A percentile compares a stretch with the other conserved stretches of the same genome.
These are phyloP conservation scores for Apiosordaria backusii DNA, from an alignment of 495 filamentous ascomycete species.

Conservation along the genomic window DNA sequence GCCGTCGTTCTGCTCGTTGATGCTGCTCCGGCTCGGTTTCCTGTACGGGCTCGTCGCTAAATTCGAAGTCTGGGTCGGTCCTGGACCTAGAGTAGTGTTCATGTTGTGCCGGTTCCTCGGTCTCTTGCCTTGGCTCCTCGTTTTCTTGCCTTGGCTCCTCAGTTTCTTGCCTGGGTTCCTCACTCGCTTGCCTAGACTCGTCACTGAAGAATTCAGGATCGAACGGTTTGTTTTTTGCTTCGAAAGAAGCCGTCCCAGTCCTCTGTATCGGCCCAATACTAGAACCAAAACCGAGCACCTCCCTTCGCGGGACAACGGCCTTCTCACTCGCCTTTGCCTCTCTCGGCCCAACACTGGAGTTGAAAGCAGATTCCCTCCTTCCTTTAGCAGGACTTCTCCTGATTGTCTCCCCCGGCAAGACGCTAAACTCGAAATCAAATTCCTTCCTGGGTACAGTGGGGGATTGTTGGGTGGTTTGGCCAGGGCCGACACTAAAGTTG, in stretches of 20 bases:
- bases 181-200: neutral
- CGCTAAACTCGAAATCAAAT: neutral
- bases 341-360: neutral
- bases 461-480: neutral
- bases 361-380: neutral
- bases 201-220: neutral
- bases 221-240: neutral
- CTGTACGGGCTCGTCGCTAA: neutral
- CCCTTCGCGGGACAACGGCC: neutral
- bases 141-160: neutral
- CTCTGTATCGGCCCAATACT: neutral
- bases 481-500: too few relatives aligned
- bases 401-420: neutral
- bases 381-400: neutral
- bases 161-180: neutral
- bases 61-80: neutral
- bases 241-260: neutral
- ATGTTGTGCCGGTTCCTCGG: neutral
- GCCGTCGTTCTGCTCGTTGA: neutral
- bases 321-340: neutral
- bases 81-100: neutral
- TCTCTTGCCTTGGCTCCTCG: neutral
- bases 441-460: neutral
- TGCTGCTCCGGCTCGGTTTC: neutral
- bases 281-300: neutral